phyloP scores from a whole-genome alignment of 139 green algal genomes.

The Coelastrella sp. region DNA sequence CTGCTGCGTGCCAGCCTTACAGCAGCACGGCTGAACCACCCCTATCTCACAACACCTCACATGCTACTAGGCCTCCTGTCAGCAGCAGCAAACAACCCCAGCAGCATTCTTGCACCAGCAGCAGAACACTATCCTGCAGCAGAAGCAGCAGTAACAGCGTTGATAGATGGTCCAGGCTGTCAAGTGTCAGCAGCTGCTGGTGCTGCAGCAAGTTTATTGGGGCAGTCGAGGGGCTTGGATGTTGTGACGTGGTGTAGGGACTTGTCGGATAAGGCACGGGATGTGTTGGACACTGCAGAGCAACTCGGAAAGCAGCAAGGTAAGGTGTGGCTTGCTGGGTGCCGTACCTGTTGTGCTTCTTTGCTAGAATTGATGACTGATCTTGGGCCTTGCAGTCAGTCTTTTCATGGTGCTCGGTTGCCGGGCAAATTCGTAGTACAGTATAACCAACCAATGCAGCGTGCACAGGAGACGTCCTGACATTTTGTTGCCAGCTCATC shows the following conservation, averaged over 20 bases:
- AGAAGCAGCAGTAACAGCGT: constrained; percentile 11
- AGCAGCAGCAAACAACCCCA: not conserved
- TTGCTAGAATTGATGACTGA: too few species aligned
- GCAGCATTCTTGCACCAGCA: not conserved
- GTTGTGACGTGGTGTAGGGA: constrained; percentile 6
- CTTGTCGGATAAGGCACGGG: not conserved
- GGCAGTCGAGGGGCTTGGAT: constrained; percentile 14
- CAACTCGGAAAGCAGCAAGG: constrained; percentile 2
- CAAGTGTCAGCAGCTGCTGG: not conserved
- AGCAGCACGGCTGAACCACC: constrained; percentile 24
- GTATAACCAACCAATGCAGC: too few species aligned
- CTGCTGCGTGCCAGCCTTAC: constrained; percentile 28
- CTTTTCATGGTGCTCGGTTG: too few species aligned
- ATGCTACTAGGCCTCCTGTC: constrained; percentile 8
- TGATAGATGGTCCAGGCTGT: constrained; percentile 1
- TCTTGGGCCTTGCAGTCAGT: too few species aligned
- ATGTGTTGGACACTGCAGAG: constrained; percentile 16
- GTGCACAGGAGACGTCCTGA: too few species aligned
- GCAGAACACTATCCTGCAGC: not conserved
- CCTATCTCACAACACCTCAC: constrained; percentile 33
- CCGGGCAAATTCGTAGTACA: too few species aligned
- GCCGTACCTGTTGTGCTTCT: too few species aligned
- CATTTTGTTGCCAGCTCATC: too few species aligned
- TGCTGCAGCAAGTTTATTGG: constrained; percentile 3
- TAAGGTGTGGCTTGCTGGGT: not conserved